A percentile compares a stretch with the other conserved stretches of the same genome.
Evolutionary conservation across 2,329 filamentous ascomycete species (phyloP).

Genomic region (Phaeosphaeriaceae sp.): DNA sequence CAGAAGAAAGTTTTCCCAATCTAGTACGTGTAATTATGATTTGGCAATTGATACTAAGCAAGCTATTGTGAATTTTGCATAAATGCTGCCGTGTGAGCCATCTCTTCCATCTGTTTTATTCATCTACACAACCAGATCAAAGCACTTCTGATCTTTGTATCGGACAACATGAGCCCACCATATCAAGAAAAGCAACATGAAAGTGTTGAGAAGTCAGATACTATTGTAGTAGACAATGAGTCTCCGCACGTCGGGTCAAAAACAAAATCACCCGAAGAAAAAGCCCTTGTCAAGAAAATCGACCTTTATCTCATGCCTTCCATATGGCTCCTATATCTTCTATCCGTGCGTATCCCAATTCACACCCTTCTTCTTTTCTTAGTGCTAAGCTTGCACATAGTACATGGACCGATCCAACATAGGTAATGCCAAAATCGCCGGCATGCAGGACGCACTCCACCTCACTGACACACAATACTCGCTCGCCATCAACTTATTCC

Average conservation of each 20-base stretch:
- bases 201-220: not conserved
- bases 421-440: constrained; percentile 43
- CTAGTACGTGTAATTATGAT: not conserved
- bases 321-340: constrained; percentile 11
- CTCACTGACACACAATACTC: constrained; percentile 39
- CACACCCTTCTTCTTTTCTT: not conserved
- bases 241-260: not conserved
- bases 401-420: constrained; percentile 57
- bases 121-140: too few species aligned
- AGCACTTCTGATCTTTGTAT: not conserved
- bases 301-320: constrained; percentile 10
- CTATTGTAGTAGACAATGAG: not conserved
- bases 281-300: constrained; percentile 8
- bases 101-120: too few species aligned
- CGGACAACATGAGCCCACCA: not conserved
- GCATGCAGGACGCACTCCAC: constrained; percentile 33
- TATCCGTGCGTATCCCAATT: not conserved
- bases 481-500: constrained; percentile 64
- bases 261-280: constrained; percentile 6
- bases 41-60: not conserved
- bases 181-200: not conserved
- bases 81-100: too few species aligned
- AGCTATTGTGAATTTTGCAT: too few species aligned
- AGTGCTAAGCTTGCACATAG: not conserved
- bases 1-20: not conserved